phyloP scores from a whole-genome alignment of 306 rosid species.

The Cotoneaster glaucophyllus region DNA sequence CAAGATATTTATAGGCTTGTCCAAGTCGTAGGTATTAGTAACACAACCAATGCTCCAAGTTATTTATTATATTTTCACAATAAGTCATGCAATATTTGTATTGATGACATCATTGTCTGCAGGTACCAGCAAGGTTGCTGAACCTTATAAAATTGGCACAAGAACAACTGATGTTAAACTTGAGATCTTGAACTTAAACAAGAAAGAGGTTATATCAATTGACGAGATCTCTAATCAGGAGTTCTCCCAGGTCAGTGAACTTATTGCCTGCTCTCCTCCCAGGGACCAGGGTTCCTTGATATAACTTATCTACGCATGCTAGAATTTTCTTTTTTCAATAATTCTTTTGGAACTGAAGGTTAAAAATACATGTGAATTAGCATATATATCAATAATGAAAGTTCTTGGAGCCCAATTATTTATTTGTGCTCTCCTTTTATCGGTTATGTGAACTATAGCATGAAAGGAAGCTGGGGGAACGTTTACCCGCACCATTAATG shows the following conservation, averaged over 20 bases:
- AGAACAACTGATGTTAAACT: constrained; percentile 61
- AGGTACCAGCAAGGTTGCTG: constrained; percentile 74
- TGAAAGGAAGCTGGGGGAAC: neutral
- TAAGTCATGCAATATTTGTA: constrained; percentile 8
- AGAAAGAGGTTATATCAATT: constrained; percentile 66
- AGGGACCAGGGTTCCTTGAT: neutral
- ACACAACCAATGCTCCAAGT: constrained; percentile 3
- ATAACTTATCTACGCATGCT: neutral
- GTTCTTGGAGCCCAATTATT: neutral
- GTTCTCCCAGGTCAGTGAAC: constrained; percentile 65
- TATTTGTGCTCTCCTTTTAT: neutral
- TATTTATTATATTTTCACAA: neutral
- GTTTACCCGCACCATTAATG: neutral
- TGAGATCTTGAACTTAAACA: constrained; percentile 79
- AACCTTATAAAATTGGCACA: constrained; percentile 62
- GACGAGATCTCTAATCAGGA: constrained; percentile 78
- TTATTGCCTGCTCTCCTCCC: constrained; percentile 7
- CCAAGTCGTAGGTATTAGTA: constrained; percentile 73
- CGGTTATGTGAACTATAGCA: neutral
- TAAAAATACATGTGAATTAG: neutral
- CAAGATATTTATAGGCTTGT: constrained; percentile 91
- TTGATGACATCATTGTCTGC: constrained; percentile 29
- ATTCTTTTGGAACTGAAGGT: neutral
- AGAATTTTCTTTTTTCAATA: neutral
- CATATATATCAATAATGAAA: neutral